A percentile compares a stretch with the other conserved stretches of the same genome.
These are phyloP conservation scores for Shiraia bambusicola DNA, from an alignment of 2,329 filamentous ascomycete genomes.

Conservation along the genomic window DNA sequence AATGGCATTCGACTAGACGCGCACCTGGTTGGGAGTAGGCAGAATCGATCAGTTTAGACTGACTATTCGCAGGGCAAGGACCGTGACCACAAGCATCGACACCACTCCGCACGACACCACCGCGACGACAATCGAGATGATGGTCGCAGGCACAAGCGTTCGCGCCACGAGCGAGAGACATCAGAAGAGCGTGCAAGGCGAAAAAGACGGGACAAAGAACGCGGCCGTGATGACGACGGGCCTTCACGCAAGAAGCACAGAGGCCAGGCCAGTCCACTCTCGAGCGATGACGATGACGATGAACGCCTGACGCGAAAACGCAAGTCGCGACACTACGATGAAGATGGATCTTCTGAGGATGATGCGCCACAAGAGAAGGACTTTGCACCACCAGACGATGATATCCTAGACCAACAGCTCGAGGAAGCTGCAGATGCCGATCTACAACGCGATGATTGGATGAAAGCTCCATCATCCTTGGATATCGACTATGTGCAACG, in stretches of 20 bases:
- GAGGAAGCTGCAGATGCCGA: constrained; percentile 41
- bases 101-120: constrained; percentile 49
- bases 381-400: constrained; percentile 46
- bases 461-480: constrained; percentile 81
- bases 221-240: constrained; percentile 44
- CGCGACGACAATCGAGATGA: constrained; percentile 49
- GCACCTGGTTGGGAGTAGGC: neutral
- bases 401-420: constrained; percentile 47
- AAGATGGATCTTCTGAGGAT: constrained; percentile 33
- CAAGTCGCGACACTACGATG: constrained; percentile 37
- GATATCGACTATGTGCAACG: constrained; percentile 81
- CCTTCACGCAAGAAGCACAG: constrained; percentile 40
- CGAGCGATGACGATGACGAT: constrained; percentile 40
- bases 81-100: constrained; percentile 48
- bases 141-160: constrained; percentile 64
- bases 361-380: constrained; percentile 48
- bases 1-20: neutral
- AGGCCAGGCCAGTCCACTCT: constrained; percentile 28
- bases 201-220: constrained; percentile 43
- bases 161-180: constrained; percentile 54
- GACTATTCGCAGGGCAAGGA: constrained; percentile 32
- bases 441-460: constrained; percentile 82
- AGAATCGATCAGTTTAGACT: neutral
- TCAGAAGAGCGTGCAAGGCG: constrained; percentile 46
- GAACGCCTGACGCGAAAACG: constrained; percentile 36